phyloP scores from a whole-genome alignment of 768 basidiomycete species.

The Psilocybe cyanescens region DNA sequence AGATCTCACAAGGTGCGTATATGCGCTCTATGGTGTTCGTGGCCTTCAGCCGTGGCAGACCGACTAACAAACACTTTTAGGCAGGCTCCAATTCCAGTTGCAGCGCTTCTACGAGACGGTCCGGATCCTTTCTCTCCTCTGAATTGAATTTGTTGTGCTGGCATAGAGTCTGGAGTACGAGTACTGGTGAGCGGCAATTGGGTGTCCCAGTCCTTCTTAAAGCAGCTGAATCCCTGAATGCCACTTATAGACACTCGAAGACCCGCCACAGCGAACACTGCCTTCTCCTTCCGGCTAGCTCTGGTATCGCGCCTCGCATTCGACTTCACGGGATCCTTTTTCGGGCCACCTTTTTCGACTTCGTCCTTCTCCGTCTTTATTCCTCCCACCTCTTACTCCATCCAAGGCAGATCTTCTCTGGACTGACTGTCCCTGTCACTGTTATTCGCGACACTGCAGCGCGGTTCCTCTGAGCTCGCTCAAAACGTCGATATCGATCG shows the following conservation, averaged over 20 bases:
- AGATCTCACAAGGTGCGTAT: neutral
- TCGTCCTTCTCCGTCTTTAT: neutral
- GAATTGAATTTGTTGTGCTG: neutral
- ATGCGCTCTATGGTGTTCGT: neutral
- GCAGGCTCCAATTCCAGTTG: neutral
- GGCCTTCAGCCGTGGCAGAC: neutral
- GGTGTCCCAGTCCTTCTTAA: neutral
- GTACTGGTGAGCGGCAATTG: neutral
- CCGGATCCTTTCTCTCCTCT: neutral
- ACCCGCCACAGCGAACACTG: neutral
- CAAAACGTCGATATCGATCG: constrained; percentile 2
- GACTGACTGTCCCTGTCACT: neutral
- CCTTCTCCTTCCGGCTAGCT: neutral
- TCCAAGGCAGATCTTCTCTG: neutral
- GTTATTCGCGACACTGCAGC: constrained; percentile 2
- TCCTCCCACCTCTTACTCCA: neutral
- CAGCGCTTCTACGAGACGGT: neutral
- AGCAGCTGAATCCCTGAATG: neutral
- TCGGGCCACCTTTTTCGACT: neutral
- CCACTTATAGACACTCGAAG: neutral
- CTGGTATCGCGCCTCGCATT: neutral
- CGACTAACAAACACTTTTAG: neutral
- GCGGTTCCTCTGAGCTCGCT: constrained; percentile 3
- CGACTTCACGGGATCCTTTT: neutral
- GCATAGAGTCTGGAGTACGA: neutral